A percentile compares a stretch with the other conserved stretches of the same genome.
Evolutionary conservation across 1,284 basidiomycete genomes (phyloP).

Genomic region (Boletus sp.): DNA sequence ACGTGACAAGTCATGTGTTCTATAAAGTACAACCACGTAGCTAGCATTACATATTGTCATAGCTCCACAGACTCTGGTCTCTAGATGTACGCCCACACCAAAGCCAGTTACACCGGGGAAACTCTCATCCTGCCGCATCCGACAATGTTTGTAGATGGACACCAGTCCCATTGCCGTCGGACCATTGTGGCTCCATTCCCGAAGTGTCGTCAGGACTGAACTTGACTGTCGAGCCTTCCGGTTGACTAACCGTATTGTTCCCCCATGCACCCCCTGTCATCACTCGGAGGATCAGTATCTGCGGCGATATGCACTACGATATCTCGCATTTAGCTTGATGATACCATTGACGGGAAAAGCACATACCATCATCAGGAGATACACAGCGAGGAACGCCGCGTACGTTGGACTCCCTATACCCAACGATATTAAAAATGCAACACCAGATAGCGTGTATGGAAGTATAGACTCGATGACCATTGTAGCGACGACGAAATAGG

Average conservation of each 20-base stretch:
- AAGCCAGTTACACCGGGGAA: too few species aligned
- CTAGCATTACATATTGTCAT: too few species aligned
- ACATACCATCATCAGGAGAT: slow-evolving; percentile 7
- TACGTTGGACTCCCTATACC: neutral
- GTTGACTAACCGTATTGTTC: neutral
- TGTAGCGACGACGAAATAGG: neutral
- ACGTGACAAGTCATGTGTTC: neutral
- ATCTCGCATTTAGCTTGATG: neutral
- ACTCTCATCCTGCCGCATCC: too few species aligned
- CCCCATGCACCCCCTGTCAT: slow-evolving; percentile 7
- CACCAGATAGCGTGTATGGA: neutral
- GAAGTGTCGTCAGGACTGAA: neutral
- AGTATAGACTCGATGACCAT: slow-evolving; percentile 4
- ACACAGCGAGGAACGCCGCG: neutral
- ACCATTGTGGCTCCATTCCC: too few species aligned
- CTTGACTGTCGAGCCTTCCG: neutral
- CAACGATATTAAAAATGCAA: neutral
- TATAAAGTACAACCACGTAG: too few species aligned
- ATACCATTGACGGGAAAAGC: neutral
- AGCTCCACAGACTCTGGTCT: too few species aligned
- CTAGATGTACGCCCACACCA: too few species aligned
- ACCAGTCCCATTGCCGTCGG: too few species aligned
- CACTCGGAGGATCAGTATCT: slow-evolving; percentile 21
- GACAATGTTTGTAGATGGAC: too few species aligned
- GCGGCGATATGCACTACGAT: slow-evolving; percentile 22